phyloP scores from a whole-genome alignment of 1,139 yeast genomes.

The Pneumocystis canis region DNA sequence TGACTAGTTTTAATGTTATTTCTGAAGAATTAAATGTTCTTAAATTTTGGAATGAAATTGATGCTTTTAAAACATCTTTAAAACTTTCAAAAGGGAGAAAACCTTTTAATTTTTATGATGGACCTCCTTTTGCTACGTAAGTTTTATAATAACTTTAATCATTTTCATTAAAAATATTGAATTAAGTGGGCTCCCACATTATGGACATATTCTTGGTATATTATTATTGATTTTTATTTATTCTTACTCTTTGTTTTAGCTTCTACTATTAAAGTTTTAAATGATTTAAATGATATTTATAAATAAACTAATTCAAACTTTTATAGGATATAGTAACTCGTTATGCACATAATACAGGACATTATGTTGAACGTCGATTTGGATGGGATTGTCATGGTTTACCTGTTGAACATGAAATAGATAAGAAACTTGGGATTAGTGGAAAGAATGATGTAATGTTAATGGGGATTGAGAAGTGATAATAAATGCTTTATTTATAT shows the following conservation, averaged over 20 bases:
- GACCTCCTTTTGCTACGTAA: conserved; percentile 96
- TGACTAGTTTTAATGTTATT: not conserved
- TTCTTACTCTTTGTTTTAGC: not conserved
- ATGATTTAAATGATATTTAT: not conserved
- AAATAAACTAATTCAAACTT: not conserved
- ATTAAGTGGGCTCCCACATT: conserved; percentile 58
- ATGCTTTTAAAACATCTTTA: conserved; percentile 80
- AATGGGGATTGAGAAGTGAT: conserved; percentile 37
- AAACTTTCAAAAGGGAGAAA: conserved; percentile 75
- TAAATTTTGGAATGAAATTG: conserved; percentile 70
- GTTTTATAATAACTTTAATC: conserved; percentile 24
- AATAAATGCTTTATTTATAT: not conserved
- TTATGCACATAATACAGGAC: conserved; percentile 95
- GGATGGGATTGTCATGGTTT: conserved; percentile 99
- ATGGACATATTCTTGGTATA: conserved; percentile 95
- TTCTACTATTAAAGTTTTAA: not conserved
- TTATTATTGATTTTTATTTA: conserved; percentile 39
- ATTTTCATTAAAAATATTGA: not conserved
- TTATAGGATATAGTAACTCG: conserved; percentile 76
- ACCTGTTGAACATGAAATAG: conserved; percentile 96
- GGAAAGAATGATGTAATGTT: conserved; percentile 89
- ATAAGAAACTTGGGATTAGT: conserved; percentile 86
- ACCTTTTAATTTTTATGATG: conserved; percentile 87
- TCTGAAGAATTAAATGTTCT: conserved; percentile 69
- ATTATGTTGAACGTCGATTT: conserved; percentile 87